Percentiles rank a stretch among this genome's conserved stretches.
These are phyloP conservation scores for Cucurbitaria berberidis DNA, from an alignment of 2,329 filamentous ascomycete genomes.

Conservation along the genomic window DNA sequence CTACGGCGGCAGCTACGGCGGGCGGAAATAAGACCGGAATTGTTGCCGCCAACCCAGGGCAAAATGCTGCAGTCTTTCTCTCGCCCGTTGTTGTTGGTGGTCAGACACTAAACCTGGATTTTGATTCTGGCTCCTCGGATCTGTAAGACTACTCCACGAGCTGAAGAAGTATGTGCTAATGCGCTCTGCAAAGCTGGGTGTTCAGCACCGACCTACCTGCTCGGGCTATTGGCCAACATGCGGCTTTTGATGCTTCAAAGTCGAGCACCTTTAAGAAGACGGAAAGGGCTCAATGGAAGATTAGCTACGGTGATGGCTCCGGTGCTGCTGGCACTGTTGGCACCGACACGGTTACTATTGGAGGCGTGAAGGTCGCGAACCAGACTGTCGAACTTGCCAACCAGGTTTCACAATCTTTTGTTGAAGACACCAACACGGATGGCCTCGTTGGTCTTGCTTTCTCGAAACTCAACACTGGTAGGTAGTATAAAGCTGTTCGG, in stretches of 20 bases:
- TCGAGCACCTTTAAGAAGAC: constrained; percentile 59
- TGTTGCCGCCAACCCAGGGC: constrained; percentile 69
- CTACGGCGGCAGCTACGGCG: constrained; percentile 33
- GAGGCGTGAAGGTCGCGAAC: constrained; percentile 64
- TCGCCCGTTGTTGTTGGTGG: constrained; percentile 72
- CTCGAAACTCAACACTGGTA: constrained; percentile 64
- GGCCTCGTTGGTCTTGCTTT: constrained; percentile 75
- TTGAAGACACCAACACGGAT: constrained; percentile 65
- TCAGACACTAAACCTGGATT: constrained; percentile 71
- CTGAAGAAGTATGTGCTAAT: constrained; percentile 16
- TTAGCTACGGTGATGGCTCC: constrained; percentile 73
- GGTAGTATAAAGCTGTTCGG: constrained; percentile 47
- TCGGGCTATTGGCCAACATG: constrained; percentile 57
- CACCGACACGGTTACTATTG: constrained; percentile 70
- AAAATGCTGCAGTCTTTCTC: constrained; percentile 73
- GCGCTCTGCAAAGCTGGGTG: constrained; percentile 62
- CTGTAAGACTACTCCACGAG: constrained; percentile 54
- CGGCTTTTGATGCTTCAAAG: constrained; percentile 60
- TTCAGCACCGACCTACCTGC: constrained; percentile 67
- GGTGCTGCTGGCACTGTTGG: constrained; percentile 69
- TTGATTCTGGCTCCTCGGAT: constrained; percentile 78
- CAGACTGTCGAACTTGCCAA: constrained; percentile 74
- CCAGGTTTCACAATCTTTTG: constrained; percentile 63
- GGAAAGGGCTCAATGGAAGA: constrained; percentile 62
- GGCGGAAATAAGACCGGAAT: constrained; percentile 55